Evolutionary conservation across 257 asterid species (phyloP), one percentile per base, ranked within the genome.

Genomic region (Striga asiatica): DNA sequence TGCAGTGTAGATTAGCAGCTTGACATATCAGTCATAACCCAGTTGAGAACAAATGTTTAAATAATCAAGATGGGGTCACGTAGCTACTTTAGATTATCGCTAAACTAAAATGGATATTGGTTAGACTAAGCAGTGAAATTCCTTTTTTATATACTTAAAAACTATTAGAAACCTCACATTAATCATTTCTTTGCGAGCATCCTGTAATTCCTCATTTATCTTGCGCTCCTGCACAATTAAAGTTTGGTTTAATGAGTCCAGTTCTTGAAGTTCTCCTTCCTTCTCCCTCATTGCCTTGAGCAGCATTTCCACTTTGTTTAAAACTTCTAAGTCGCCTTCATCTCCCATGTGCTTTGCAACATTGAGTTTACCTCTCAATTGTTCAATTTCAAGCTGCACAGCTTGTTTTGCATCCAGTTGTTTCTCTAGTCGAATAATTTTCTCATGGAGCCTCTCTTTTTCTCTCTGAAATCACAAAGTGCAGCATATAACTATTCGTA

Each of bases 141-240:
- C 22, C 14, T 10, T 39, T 13, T 39, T 19, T 39, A 14, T 14
- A 43, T 8, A 18, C 3, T 3, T 3, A 20, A 38, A 55, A 23
- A 13, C 12, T 34, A 18, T 27, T 54, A 54, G 18, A 56, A 49
- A 25, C 66, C 80, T 76, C 74, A 86, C 95, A 48, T 79, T 74
- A 50, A 81, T 67, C 78, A 83, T 58, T 60, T 81, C 94, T 70
- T 75, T 87, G 23, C 85, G 82, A 31, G 96, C 94, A 52, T 87
- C 92, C 68, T 83, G 94, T 43, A 83, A 69, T 76, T 83, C 96
- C 27, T 78, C 81, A 46, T 79, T 83, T 62, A 70, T 71, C 57
- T 78, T 79, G 45, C 78, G 82, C 58, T 83, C 92, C 66, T 77
- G 73, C 53, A 81, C 69, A 39, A 83, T 50, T 35, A 87, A 75